phyloP scores from a whole-genome alignment of 441 rosid species.

The Mallotus japonicus region DNA sequence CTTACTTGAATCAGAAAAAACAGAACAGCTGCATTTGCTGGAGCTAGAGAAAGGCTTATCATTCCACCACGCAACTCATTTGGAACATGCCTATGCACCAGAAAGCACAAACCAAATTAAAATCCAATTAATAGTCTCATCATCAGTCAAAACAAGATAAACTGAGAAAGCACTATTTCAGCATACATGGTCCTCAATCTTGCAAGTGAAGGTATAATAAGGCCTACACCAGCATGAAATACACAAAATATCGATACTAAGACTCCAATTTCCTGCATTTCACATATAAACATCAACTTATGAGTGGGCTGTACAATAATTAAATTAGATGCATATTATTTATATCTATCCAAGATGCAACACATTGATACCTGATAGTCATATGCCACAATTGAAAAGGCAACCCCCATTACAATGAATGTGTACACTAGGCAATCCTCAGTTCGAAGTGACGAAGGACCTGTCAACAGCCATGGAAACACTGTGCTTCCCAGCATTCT shows the following conservation, averaged over 20 bases:
- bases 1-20: conserved; percentile 60
- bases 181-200: conserved; percentile 86
- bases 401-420: conserved; percentile 55
- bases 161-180: conserved; percentile 9
- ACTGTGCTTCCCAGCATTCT: conserved; percentile 92
- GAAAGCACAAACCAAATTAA: conserved; percentile 17
- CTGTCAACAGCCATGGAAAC: conserved; percentile 78
- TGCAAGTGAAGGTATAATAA: conserved; percentile 79
- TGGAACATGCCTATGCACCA: conserved; percentile 70
- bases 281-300: conserved; percentile 18
- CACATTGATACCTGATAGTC: conserved; percentile 77
- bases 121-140: conserved; percentile 21
- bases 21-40: conserved; percentile 72
- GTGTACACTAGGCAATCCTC: conserved; percentile 78
- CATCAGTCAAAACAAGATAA: not conserved
- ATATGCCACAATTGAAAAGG: conserved; percentile 73
- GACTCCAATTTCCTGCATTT: conserved; percentile 77
- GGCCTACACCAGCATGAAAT: conserved; percentile 71
- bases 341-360: conserved; percentile 15
- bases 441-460: conserved; percentile 58
- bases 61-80: conserved; percentile 94
- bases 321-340: conserved; percentile 5
- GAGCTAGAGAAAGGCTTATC: conserved; percentile 83
- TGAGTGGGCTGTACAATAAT: not conserved
- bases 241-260: conserved; percentile 71